Percentiles rank a stretch among this genome's conserved stretches.
Evolutionary conservation across 176 grass and related monocot genomes (phyloP).

Genomic region (Oryza punctata): DNA sequence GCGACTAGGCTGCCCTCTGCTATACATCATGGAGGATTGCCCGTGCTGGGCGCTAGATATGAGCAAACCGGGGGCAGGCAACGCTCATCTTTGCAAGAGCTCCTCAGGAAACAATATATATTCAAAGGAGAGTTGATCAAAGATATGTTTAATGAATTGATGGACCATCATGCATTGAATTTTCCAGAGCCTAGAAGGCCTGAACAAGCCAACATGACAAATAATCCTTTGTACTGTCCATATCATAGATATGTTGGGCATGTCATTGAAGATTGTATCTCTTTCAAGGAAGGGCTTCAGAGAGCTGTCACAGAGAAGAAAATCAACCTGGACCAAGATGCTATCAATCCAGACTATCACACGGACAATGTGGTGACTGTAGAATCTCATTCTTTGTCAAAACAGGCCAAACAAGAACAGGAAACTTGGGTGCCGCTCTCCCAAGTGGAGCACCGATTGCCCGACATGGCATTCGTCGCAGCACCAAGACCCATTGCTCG

Average conservation of each 20-base stretch:
- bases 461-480: too few species aligned
- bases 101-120: neutral
- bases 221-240: neutral
- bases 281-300: neutral
- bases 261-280: neutral
- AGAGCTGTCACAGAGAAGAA: too few species aligned
- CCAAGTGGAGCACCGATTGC: neutral
- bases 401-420: too few species aligned
- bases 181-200: neutral
- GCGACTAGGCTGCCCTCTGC: too few species aligned
- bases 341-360: neutral
- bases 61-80: too few species aligned
- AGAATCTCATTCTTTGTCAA: neutral
- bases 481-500: too few species aligned
- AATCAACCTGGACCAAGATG: too few species aligned
- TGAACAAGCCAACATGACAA: neutral
- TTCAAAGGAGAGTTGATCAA: neutral
- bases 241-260: neutral
- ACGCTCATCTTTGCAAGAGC: neutral
- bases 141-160: neutral
- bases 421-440: neutral
- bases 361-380: neutral
- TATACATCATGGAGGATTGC: too few species aligned
- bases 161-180: neutral
- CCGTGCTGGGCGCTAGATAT: too few species aligned